A percentile compares a stretch with the other conserved stretches of the same genome.
Evolutionary conservation across 2,329 filamentous ascomycete genomes (phyloP).

Genomic region (Penicillium sp.): DNA sequence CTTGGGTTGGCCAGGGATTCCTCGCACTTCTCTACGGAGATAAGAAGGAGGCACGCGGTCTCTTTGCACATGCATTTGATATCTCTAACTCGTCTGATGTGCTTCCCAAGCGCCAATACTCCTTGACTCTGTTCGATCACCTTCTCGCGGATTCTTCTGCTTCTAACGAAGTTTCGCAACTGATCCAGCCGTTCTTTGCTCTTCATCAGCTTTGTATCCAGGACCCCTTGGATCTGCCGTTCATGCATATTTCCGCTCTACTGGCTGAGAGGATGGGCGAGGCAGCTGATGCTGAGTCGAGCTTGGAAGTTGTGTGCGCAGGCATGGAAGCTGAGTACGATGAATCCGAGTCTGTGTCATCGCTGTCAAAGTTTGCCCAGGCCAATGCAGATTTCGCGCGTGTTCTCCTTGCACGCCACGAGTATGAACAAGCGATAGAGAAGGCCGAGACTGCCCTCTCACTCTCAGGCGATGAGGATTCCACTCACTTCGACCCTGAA

Average conservation of each 20-base stretch:
- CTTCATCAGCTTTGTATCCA: constrained; percentile 78
- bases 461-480: constrained; percentile 71
- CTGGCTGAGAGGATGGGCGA: constrained; percentile 80
- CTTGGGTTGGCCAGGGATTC: constrained; percentile 91
- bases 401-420: constrained; percentile 70
- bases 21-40: constrained; percentile 78
- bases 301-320: constrained; percentile 66
- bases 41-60: constrained; percentile 71
- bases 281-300: constrained; percentile 61
- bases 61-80: constrained; percentile 94
- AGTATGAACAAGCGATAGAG: constrained; percentile 70
- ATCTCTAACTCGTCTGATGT: constrained; percentile 77
- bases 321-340: constrained; percentile 81
- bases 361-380: constrained; percentile 75
- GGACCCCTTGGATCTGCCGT: constrained; percentile 68
- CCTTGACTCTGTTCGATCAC: constrained; percentile 79
- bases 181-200: constrained; percentile 86
- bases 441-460: constrained; percentile 79
- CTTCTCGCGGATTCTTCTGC: constrained; percentile 60
- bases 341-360: constrained; percentile 71
- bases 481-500: constrained; percentile 62
- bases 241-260: constrained; percentile 75
- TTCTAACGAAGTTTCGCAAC: constrained; percentile 57
- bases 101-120: constrained; percentile 75
- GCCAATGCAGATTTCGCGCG: constrained; percentile 85